Evolutionary conservation across 768 basidiomycete species (phyloP).

Genomic region (Russula ochroleuca): DNA sequence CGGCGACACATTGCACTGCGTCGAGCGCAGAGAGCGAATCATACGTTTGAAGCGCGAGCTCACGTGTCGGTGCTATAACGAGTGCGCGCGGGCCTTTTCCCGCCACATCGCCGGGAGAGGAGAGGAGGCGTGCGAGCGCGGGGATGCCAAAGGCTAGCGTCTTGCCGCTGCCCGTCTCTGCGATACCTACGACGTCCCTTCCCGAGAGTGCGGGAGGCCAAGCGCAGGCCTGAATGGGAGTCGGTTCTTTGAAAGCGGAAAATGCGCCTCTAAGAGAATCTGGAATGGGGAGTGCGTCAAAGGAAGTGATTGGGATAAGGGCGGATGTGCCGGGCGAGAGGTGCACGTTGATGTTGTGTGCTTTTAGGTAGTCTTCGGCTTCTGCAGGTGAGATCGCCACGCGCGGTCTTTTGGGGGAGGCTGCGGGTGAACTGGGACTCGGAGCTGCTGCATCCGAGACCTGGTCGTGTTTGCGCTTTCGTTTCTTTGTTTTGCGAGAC

Average conservation of each 20-base stretch:
- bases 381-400: constrained; percentile 30
- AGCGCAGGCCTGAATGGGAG: constrained; percentile 92
- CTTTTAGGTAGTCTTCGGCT: constrained; percentile 49
- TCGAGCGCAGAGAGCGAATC: constrained; percentile 74
- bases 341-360: constrained; percentile 71
- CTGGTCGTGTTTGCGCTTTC: constrained; percentile 37
- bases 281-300: constrained; percentile 69
- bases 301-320: constrained; percentile 65
- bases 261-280: constrained; percentile 59
- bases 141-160: constrained; percentile 96
- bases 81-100: constrained; percentile 45
- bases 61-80: constrained; percentile 91
- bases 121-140: constrained; percentile 65
- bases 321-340: constrained; percentile 43
- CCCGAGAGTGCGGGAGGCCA: constrained; percentile 86
- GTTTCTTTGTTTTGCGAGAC: constrained; percentile 32
- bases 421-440: constrained; percentile 12
- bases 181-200: constrained; percentile 90
- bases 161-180: constrained; percentile 97
- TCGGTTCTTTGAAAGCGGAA: constrained; percentile 74
- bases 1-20: constrained; percentile 74
- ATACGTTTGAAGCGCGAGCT: constrained; percentile 94
- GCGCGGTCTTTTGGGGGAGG: constrained; percentile 18
- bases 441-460: constrained; percentile 27
- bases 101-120: constrained; percentile 33